These are phyloP conservation scores for Cercospora zeina DNA, from an alignment of 2,329 filamentous ascomycete species.

Conservation along the genomic window DNA sequence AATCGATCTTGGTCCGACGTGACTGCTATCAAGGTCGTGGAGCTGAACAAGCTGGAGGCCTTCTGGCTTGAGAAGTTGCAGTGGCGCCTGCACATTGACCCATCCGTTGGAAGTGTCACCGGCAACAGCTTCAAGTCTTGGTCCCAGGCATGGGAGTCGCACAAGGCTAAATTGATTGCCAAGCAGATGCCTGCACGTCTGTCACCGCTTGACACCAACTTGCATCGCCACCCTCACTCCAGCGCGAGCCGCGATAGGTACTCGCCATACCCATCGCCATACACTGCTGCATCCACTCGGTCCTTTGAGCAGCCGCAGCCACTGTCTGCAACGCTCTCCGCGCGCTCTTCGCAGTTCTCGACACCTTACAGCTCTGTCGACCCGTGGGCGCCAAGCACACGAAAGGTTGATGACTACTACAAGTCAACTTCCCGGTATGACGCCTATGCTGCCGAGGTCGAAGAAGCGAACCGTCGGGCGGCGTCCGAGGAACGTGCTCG, in stretches of 20 bases:
- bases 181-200: slow-evolving; percentile 46
- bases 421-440: slow-evolving; percentile 39
- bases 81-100: slow-evolving; percentile 84
- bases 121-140: slow-evolving; percentile 17
- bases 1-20: slow-evolving; percentile 97
- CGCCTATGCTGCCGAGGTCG: slow-evolving; percentile 27
- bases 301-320: slow-evolving; percentile 33
- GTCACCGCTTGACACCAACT: slow-evolving; percentile 65
- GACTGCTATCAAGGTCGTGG: slow-evolving; percentile 79
- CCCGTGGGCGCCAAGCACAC: slow-evolving; percentile 38
- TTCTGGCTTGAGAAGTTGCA: slow-evolving; percentile 82
- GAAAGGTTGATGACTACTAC: slow-evolving; percentile 40
- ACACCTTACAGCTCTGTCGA: slow-evolving; percentile 40
- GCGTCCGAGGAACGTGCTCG: slow-evolving; percentile 38
- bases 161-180: slow-evolving; percentile 46
- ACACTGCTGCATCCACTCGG: slow-evolving; percentile 32
- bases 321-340: slow-evolving; percentile 26
- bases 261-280: slow-evolving; percentile 42
- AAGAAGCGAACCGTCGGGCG: slow-evolving; percentile 38
- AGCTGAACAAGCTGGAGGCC: slow-evolving; percentile 82
- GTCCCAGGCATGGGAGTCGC: slow-evolving; percentile 27
- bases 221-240: slow-evolving; percentile 55
- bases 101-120: slow-evolving; percentile 42
- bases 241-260: slow-evolving; percentile 48
- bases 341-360: slow-evolving; percentile 38